These are phyloP conservation scores for Neurospora sp. DNA, from an alignment of 495 filamentous ascomycete genomes.

Conservation along the genomic window DNA sequence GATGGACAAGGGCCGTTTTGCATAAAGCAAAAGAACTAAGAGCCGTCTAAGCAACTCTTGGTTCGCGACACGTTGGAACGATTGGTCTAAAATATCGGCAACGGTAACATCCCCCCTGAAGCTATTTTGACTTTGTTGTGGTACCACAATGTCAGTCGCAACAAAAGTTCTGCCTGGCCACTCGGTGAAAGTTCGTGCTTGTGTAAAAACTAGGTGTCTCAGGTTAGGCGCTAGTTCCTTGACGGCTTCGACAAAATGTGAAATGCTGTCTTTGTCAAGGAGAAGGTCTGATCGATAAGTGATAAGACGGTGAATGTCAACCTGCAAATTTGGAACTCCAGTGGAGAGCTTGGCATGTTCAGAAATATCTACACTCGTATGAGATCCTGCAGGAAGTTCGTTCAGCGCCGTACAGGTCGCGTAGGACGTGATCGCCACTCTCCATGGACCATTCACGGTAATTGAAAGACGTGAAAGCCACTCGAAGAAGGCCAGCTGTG, in stretches of 20 bases:
- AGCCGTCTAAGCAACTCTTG: not conserved
- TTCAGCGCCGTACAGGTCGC: not conserved
- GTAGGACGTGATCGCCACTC: not conserved
- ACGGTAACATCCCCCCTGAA: not conserved
- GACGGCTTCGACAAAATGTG: not conserved
- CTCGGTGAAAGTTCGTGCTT: not conserved
- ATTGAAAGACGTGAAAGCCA: not conserved
- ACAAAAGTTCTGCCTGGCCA: not conserved
- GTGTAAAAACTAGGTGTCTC: not conserved
- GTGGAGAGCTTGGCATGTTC: not conserved
- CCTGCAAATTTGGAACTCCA: not conserved
- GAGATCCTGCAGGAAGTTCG: not conserved
- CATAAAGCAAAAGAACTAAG: not conserved
- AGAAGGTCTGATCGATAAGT: not conserved
- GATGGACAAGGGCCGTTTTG: not conserved
- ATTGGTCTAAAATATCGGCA: not conserved
- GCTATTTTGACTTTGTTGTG: no score
- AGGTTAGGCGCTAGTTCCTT: not conserved
- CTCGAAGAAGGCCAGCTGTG: not conserved
- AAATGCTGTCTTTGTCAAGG: not conserved
- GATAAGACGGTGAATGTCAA: not conserved
- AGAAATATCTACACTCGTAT: not conserved
- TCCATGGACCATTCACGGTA: not conserved
- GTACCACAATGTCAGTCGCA: not conserved
- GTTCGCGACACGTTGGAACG: not conserved